Conservation (phyloP, 202 grass and related monocot species). For the Brachypodium distachyon region DNA sequence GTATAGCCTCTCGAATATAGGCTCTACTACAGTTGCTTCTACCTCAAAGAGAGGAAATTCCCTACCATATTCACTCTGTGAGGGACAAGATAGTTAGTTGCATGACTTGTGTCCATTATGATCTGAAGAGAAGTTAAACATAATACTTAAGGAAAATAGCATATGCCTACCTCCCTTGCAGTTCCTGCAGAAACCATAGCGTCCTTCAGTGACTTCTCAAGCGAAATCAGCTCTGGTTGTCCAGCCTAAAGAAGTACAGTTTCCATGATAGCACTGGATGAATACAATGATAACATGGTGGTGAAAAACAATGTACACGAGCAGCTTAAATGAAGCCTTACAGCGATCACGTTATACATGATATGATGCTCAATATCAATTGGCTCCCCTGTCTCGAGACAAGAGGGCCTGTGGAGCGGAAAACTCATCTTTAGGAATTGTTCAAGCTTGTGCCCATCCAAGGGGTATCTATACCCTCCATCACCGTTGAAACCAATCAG, state of each 20-base stretch:
- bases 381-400: slow-evolving; percentile 81
- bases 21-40: slow-evolving; percentile 72
- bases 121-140: slow-evolving; percentile 5
- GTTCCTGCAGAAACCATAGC: slow-evolving; percentile 77
- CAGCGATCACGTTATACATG: slow-evolving; percentile 83
- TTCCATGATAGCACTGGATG: background rate
- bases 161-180: slow-evolving; percentile 67
- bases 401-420: slow-evolving; percentile 82
- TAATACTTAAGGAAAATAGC: slow-evolving; percentile 8
- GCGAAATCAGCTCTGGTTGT: slow-evolving; percentile 88
- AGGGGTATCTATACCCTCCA: slow-evolving; percentile 78
- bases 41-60: slow-evolving; percentile 93
- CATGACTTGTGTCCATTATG: background rate
- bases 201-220: slow-evolving; percentile 90
- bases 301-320: background rate
- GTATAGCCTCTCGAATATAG: slow-evolving; percentile 79
- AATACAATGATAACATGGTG: slow-evolving; percentile 7
- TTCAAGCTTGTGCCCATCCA: slow-evolving; percentile 80
- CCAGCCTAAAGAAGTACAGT: slow-evolving; percentile 56
- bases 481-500: slow-evolving; percentile 92
- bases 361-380: slow-evolving; percentile 99
- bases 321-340: slow-evolving; percentile 35
- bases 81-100: slow-evolving; percentile 28
- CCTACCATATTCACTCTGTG: slow-evolving; percentile 88
- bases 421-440: slow-evolving; percentile 88